These are phyloP conservation scores for Kwoniella europaea DNA, from an alignment of 768 basidiomycete species.

Conservation along the genomic window DNA sequence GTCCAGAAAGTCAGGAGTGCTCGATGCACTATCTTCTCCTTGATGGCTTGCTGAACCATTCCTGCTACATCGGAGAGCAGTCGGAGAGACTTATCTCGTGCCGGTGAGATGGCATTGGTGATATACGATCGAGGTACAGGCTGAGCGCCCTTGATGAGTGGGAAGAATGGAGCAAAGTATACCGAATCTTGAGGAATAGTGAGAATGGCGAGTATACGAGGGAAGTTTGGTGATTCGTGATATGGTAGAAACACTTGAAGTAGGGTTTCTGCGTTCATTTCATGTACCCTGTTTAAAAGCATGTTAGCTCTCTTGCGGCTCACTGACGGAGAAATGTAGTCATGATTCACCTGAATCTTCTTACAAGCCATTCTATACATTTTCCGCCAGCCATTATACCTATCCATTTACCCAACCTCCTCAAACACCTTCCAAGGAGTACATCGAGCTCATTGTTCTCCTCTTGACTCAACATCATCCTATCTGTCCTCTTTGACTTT, in stretches of 20 bases:
- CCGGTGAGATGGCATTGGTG: constrained; percentile 65
- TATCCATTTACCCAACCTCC: constrained; percentile 77
- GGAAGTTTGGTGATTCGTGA: constrained; percentile 91
- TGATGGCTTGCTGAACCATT: constrained; percentile 66
- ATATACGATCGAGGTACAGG: constrained; percentile 77
- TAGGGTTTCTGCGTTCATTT: constrained; percentile 83
- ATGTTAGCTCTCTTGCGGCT: background rate
- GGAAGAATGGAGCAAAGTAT: constrained; percentile 46
- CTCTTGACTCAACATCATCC: constrained; percentile 73
- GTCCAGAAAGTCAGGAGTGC: constrained; percentile 82
- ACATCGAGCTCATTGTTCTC: constrained; percentile 70
- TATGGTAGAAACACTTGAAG: constrained; percentile 88
- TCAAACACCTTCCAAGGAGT: constrained; percentile 68
- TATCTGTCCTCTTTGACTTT: constrained; percentile 72
- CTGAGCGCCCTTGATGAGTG: constrained; percentile 72
- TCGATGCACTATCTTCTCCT: constrained; percentile 63
- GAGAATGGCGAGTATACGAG: constrained; percentile 87
- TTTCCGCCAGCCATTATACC: constrained; percentile 80
- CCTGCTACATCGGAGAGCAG: constrained; percentile 73
- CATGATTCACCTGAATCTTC: constrained; percentile 79
- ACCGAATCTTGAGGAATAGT: constrained; percentile 46
- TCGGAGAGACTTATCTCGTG: constrained; percentile 59
- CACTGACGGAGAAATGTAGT: background rate
- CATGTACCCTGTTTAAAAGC: constrained; percentile 70
- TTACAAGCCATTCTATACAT: constrained; percentile 91